A percentile compares a stretch with the other conserved stretches of the same genome.
phyloP scores from a whole-genome alignment of 129 eudicot genomes.

The Artemisia tridentata region DNA sequence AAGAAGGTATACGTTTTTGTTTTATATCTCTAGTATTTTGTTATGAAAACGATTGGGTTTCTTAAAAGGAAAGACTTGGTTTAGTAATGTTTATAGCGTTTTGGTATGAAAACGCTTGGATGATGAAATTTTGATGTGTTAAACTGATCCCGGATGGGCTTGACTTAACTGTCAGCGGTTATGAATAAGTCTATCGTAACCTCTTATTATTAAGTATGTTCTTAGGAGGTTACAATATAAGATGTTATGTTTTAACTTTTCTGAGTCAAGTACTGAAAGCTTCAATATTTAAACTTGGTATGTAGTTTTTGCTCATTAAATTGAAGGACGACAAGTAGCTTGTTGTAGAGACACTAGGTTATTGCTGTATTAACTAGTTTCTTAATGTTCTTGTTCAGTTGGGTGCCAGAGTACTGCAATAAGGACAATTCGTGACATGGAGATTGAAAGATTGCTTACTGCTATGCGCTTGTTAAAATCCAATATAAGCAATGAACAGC shows the following conservation, averaged over 20 bases:
- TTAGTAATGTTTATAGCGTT: not conserved
- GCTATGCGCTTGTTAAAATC: constrained; percentile 56
- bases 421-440: constrained; percentile 66
- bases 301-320: not conserved
- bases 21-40: not conserved
- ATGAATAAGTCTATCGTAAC: not conserved
- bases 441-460: constrained; percentile 57
- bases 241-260: not conserved
- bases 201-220: not conserved
- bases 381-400: constrained; percentile 35
- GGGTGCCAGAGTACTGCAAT: constrained; percentile 67
- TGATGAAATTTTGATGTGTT: not conserved
- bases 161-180: not conserved
- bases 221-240: not conserved
- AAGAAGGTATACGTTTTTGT: constrained; percentile 40
- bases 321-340: not conserved
- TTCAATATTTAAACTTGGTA: not conserved
- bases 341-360: not conserved
- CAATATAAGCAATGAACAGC: constrained; percentile 58
- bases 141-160: not conserved
- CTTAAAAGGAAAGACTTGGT: not conserved
- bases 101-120: not conserved
- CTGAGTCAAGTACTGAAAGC: not conserved
- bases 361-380: not conserved
- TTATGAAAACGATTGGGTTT: not conserved